These are phyloP conservation scores for Acarospora socialis DNA, from an alignment of 2,329 filamentous ascomycete species.

Conservation along the genomic window DNA sequence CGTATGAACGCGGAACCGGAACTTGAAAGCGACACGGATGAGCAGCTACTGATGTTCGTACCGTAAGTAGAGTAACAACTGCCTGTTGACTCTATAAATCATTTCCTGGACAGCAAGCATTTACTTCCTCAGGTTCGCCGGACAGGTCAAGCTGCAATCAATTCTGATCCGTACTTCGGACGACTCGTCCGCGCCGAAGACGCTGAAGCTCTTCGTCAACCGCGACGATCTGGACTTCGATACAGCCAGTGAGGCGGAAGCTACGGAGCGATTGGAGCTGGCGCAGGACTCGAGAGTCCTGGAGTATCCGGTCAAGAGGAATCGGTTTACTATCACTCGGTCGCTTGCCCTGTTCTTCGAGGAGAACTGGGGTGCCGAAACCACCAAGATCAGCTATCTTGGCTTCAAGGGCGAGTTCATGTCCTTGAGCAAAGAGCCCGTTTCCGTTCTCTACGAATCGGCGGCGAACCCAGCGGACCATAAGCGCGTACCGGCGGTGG, in stretches of 20 bases:
- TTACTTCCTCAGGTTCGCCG: conserved; percentile 55
- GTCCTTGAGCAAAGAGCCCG: conserved; percentile 65
- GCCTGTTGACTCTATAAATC: background rate
- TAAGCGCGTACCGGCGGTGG: conserved; percentile 36
- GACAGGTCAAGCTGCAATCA: conserved; percentile 82
- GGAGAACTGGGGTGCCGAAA: conserved; percentile 74
- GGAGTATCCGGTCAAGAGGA: conserved; percentile 77
- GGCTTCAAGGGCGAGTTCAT: conserved; percentile 95
- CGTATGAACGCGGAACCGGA: conserved; percentile 57
- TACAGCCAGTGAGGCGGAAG: conserved; percentile 51
- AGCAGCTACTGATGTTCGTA: conserved; percentile 84
- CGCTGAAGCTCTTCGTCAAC: conserved; percentile 79
- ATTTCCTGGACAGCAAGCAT: background rate
- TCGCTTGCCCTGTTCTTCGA: conserved; percentile 75
- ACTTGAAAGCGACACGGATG: conserved; percentile 73
- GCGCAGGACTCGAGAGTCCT: conserved; percentile 67
- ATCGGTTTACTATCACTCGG: conserved; percentile 74
- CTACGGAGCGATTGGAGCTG: conserved; percentile 65
- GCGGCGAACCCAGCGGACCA: conserved; percentile 88
- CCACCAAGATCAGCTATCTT: conserved; percentile 65
- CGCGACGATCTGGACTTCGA: conserved; percentile 74
- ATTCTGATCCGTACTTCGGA: conserved; percentile 71
- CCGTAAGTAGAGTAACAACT: conserved; percentile 45
- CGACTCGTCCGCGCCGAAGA: conserved; percentile 57
- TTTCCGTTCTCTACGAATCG: conserved; percentile 83